Conservation (phyloP, 148 eudicot species). For the Polygonum aviculare region DNA sequence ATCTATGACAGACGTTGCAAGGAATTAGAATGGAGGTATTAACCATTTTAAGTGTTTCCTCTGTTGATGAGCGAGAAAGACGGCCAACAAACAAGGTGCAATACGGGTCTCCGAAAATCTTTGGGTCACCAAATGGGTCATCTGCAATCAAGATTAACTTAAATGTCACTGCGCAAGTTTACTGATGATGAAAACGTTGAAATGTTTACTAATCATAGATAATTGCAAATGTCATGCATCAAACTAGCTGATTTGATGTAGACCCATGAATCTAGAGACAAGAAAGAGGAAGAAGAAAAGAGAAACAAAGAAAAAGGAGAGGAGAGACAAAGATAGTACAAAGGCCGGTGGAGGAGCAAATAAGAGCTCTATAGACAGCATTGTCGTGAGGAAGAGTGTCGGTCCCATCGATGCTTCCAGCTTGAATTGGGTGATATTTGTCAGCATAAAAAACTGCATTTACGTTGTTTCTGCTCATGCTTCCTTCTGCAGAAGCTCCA, state of each 20-base stretch:
- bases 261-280: too few relatives aligned
- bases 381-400: constrained; percentile 91
- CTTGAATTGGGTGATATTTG: constrained; percentile 81
- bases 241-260: too few relatives aligned
- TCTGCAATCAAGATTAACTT: constrained; percentile 28
- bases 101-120: constrained; percentile 72
- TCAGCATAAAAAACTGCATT: constrained; percentile 82
- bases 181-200: too few relatives aligned
- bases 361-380: constrained; percentile 75
- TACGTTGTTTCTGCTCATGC: constrained; percentile 24
- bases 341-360: constrained; percentile 78
- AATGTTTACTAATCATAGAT: background rate
- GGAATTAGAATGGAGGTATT: background rate
- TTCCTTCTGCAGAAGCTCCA: background rate
- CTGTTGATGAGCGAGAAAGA: constrained; percentile 68
- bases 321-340: constrained; percentile 30
- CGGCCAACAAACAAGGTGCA: constrained; percentile 75
- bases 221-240: background rate
- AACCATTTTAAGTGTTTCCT: constrained; percentile 66
- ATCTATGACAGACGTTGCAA: background rate
- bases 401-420: constrained; percentile 95
- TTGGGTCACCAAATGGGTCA: constrained; percentile 92
- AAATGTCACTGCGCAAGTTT: too few relatives aligned
- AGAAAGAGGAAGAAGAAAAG: background rate
- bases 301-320: background rate